Conservation (phyloP, 805 yeast genomes). For the Blastobotrys americana region DNA sequence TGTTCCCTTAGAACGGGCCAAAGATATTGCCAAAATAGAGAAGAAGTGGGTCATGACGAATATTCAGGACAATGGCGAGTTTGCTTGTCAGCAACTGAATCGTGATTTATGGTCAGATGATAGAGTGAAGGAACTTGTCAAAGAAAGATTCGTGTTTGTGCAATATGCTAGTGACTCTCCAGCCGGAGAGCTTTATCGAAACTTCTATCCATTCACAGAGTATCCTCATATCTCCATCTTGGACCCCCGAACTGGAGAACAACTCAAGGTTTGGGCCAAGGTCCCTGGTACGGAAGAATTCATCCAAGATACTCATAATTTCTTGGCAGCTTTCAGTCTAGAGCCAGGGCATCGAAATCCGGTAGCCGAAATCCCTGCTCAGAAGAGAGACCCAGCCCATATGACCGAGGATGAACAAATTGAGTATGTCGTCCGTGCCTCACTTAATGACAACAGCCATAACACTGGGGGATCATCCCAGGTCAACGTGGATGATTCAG, state of each 20-base stretch:
- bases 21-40: constrained; percentile 50
- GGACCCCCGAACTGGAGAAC: constrained; percentile 94
- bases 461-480: constrained; percentile 19
- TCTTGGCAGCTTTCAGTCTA: constrained; percentile 57
- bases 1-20: constrained; percentile 67
- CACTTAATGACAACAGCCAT: constrained; percentile 33
- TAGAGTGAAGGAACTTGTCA: constrained; percentile 56
- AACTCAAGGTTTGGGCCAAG: constrained; percentile 63
- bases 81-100: constrained; percentile 81
- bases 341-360: constrained; percentile 62
- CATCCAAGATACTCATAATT: constrained; percentile 61
- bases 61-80: constrained; percentile 78
- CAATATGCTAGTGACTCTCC: constrained; percentile 78
- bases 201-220: constrained; percentile 62
- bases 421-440: constrained; percentile 63
- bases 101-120: constrained; percentile 86
- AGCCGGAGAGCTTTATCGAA: constrained; percentile 62
- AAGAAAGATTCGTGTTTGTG: constrained; percentile 66
- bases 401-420: constrained; percentile 83
- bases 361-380: constrained; percentile 34
- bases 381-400: constrained; percentile 54
- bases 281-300: constrained; percentile 57
- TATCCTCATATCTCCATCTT: constrained; percentile 87
- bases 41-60: constrained; percentile 82
- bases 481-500: constrained; percentile 27